These are phyloP conservation scores for Penicillium griseofulvum DNA, from an alignment of 2,329 filamentous ascomycete species.

Conservation along the genomic window DNA sequence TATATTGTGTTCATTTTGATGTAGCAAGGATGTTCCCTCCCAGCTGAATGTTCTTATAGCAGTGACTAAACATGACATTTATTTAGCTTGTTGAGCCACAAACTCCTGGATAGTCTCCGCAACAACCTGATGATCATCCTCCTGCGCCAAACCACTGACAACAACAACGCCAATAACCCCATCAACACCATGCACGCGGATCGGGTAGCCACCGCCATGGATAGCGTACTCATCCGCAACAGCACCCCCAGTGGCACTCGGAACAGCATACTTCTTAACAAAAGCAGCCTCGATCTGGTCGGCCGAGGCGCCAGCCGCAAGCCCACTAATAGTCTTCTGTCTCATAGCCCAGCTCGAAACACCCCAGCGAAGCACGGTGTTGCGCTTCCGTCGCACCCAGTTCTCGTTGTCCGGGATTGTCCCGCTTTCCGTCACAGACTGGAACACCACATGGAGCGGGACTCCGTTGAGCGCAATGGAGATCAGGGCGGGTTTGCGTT, in stretches of 20 bases:
- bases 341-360: conserved; percentile 68
- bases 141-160: conserved; percentile 71
- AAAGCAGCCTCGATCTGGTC: conserved; percentile 63
- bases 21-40: too few relatives aligned
- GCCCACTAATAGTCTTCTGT: conserved; percentile 54
- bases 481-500: conserved; percentile 42
- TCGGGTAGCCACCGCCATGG: conserved; percentile 73
- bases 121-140: conserved; percentile 74
- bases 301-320: conserved; percentile 16
- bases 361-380: conserved; percentile 70
- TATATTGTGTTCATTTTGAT: not conserved
- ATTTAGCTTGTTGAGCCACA: conserved; percentile 21
- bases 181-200: conserved; percentile 70
- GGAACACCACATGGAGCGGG: conserved; percentile 63
- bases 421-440: conserved; percentile 64
- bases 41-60: not conserved
- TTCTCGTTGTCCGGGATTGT: conserved; percentile 68
- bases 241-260: conserved; percentile 46
- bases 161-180: conserved; percentile 73
- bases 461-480: conserved; percentile 37
- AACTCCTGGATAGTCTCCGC: conserved; percentile 64
- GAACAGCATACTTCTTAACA: conserved; percentile 62
- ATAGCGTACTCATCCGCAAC: conserved; percentile 65
- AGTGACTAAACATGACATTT: not conserved
- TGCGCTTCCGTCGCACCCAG: conserved; percentile 69